phyloP scores from a whole-genome alignment of 2,329 filamentous ascomycete genomes.

The Alternaria tenuissima region DNA sequence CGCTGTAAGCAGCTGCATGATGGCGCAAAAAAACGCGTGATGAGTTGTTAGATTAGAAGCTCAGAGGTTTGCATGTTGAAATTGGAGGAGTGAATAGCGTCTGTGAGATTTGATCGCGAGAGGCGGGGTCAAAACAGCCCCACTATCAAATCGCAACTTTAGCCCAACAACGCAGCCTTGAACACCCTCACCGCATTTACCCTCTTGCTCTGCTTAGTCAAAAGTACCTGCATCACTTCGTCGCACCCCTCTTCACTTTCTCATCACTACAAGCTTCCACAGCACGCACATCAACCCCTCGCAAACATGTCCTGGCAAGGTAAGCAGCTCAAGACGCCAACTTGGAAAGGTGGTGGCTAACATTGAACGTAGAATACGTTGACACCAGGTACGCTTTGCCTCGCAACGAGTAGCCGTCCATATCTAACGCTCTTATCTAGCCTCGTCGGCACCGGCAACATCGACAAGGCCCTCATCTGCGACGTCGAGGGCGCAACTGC shows the following conservation, averaged over 20 bases:
- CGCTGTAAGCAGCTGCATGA: constrained; percentile 26
- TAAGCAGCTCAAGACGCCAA: constrained; percentile 32
- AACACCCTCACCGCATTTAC: constrained; percentile 35
- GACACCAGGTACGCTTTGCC: constrained; percentile 47
- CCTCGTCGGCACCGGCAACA: constrained; percentile 54
- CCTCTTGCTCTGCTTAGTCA: constrained; percentile 36
- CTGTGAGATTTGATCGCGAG: constrained; percentile 10
- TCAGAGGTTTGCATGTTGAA: constrained; percentile 1
- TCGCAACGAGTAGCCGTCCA: neutral
- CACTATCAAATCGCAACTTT: constrained; percentile 27
- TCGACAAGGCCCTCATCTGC: constrained; percentile 61
- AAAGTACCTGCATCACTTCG: constrained; percentile 30
- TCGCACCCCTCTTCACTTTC: constrained; percentile 20
- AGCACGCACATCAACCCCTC: constrained; percentile 38
- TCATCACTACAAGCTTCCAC: constrained; percentile 28
- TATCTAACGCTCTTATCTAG: constrained; percentile 36
- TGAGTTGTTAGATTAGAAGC: neutral
- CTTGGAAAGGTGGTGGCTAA: constrained; percentile 30
- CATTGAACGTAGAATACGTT: constrained; percentile 49
- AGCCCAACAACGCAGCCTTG: constrained; percentile 28
- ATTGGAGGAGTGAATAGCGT: constrained; percentile 11
- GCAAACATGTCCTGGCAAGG: constrained; percentile 56
- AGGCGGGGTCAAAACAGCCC: constrained; percentile 24
- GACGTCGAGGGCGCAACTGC: constrained; percentile 62
- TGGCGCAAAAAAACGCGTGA: constrained; percentile 37